Conservation (phyloP, 352 stramenopile species). For the Peronospora farinosa region DNA sequence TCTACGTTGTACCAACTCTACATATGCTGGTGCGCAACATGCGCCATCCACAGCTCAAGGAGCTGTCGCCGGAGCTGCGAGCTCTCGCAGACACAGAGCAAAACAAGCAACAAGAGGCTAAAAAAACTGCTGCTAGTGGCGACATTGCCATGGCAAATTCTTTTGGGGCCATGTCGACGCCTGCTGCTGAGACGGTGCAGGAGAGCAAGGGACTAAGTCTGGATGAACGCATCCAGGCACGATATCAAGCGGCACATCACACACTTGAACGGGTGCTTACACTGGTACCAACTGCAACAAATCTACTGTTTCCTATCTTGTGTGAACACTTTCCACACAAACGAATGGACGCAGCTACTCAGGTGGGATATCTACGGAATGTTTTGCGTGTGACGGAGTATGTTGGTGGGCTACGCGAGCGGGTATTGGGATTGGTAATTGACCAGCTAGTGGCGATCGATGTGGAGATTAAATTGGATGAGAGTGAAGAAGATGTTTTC, state of each 20-base stretch:
- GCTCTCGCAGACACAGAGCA: conserved; percentile 6
- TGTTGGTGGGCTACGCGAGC: conserved; percentile 63
- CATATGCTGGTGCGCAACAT: conserved; percentile 82
- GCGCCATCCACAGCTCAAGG: conserved; percentile 40
- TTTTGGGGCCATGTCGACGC: conserved; percentile 22
- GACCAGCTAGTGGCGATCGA: conserved; percentile 83
- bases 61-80: conserved; percentile 36
- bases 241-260: conserved; percentile 55
- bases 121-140: conserved; percentile 6
- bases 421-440: conserved; percentile 77
- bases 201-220: conserved; percentile 19
- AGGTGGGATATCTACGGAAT: conserved; percentile 70
- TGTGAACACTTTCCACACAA: conserved; percentile 82
- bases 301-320: conserved; percentile 70
- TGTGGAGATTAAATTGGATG: conserved; percentile 86
- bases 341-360: conserved; percentile 53
- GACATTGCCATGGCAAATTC: conserved; percentile 44
- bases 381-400: conserved; percentile 65
- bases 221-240: conserved; percentile 47
- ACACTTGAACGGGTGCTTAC: conserved; percentile 60
- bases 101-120: conserved; percentile 3
- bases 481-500: conserved; percentile 79
- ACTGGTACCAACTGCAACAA: conserved; percentile 67
- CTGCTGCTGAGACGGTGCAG: conserved; percentile 10
- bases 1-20: conserved; percentile 73